Conservation (phyloP, 768 basidiomycete genomes). For the Solioccasus polychromus region DNA sequence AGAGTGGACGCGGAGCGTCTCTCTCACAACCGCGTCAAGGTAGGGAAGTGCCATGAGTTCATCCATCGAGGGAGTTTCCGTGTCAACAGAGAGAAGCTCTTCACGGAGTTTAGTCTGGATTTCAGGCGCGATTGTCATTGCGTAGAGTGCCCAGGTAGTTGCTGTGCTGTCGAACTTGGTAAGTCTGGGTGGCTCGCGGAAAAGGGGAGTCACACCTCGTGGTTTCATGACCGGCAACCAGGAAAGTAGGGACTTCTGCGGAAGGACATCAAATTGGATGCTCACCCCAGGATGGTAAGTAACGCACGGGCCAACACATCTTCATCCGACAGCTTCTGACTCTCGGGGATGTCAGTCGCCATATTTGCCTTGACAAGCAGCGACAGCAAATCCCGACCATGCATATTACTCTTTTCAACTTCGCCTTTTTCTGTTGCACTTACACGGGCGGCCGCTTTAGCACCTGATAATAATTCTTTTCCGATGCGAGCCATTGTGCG, state of each 20-base stretch:
- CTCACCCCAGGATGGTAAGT: neutral
- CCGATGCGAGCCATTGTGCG: constrained; percentile 51
- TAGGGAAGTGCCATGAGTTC: neutral
- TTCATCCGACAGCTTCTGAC: constrained; percentile 54
- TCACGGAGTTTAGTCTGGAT: neutral
- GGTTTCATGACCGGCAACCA: constrained; percentile 57
- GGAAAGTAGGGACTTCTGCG: constrained; percentile 52
- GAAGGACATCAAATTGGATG: neutral
- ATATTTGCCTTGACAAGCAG: neutral
- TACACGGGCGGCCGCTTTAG: constrained; percentile 6
- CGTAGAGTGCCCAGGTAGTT: neutral
- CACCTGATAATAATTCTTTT: constrained; percentile 38
- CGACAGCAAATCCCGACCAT: constrained; percentile 55
- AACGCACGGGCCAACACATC: constrained; percentile 54
- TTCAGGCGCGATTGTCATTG: neutral
- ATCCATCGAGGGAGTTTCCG: neutral
- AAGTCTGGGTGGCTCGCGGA: neutral
- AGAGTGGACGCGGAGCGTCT: neutral
- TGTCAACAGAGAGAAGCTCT: neutral
- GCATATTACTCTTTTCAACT: constrained; percentile 31
- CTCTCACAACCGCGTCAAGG: neutral
- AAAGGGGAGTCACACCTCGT: constrained; percentile 26
- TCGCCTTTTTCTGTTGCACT: constrained; percentile 18
- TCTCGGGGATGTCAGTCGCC: constrained; percentile 49
- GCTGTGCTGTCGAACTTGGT: neutral